phyloP scores from a whole-genome alignment of 108 stramenopile species.

The Asterionellopsis glacialis region DNA sequence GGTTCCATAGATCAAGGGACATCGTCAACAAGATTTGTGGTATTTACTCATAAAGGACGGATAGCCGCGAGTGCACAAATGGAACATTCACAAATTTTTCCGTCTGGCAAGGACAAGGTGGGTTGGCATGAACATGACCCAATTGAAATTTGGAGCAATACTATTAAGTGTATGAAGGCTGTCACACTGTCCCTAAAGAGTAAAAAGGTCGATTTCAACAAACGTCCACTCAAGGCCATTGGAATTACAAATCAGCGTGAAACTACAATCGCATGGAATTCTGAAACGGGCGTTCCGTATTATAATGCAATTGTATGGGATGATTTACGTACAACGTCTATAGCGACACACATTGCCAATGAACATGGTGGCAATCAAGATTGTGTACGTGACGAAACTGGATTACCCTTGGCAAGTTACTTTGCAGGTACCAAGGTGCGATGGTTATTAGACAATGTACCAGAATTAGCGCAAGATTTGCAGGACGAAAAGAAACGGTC shows the following conservation, averaged over 20 bases:
- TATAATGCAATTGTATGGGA: conserved; percentile 99
- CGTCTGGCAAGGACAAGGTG: conserved; percentile 35
- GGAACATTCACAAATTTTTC: conserved; percentile 90
- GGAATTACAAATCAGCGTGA: conserved; percentile 99
- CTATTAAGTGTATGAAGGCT: conserved; percentile 39
- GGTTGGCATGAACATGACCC: conserved; percentile 97
- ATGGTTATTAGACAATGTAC: conserved; percentile 91
- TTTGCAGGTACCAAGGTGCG: conserved; percentile 95
- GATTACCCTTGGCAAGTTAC: conserved; percentile 93
- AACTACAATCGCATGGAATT: conserved; percentile 94
- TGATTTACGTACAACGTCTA: conserved; percentile 79
- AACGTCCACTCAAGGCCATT: conserved; percentile 48
- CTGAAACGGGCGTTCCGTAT: conserved; percentile 84
- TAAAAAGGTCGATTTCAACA: conserved; percentile 12
- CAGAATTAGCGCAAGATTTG: conserved; percentile 55
- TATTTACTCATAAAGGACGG: conserved; percentile 71
- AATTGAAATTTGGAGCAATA: conserved; percentile 75
- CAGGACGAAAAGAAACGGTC: conserved; percentile 31
- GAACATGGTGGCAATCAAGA: conserved; percentile 48
- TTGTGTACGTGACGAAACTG: conserved; percentile 78
- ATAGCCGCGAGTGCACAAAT: conserved; percentile 81
- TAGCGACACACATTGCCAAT: conserved; percentile 60
- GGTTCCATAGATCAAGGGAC: conserved; percentile 98
- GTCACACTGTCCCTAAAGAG: conserved; percentile 35
- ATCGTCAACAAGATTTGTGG: conserved; percentile 84